Conservation (phyloP, 2,329 filamentous ascomycete species). For the Hypoxylon sp. region DNA sequence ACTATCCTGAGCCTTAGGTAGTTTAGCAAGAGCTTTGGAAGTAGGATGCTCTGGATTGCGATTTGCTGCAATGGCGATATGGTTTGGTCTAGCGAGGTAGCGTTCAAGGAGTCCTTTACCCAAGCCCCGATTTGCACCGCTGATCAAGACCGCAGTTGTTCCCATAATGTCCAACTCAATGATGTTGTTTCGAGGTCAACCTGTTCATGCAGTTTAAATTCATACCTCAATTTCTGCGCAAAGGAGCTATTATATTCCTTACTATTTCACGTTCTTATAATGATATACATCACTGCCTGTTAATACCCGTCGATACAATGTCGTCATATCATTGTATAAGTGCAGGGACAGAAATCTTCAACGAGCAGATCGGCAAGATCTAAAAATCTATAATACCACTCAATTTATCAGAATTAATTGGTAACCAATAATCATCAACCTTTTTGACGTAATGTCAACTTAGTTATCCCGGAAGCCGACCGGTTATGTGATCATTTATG, state of each 20-base stretch:
- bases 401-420: background rate
- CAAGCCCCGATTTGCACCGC: constrained; percentile 58
- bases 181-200: background rate
- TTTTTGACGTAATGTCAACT: constrained; percentile 9
- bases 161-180: constrained; percentile 15
- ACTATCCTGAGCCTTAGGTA: constrained; percentile 56
- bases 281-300: background rate
- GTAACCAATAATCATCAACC: constrained; percentile 1
- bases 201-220: background rate
- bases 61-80: constrained; percentile 63
- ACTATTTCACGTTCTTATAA: background rate
- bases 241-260: background rate
- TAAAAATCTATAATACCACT: constrained; percentile 11
- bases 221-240: background rate
- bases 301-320: background rate
- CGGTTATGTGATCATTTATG: constrained; percentile 1
- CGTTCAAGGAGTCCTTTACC: constrained; percentile 55
- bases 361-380: constrained; percentile 10
- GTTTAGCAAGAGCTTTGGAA: constrained; percentile 52
- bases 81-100: constrained; percentile 68
- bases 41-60: constrained; percentile 52
- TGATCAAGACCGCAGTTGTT: constrained; percentile 54
- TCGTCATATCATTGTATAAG: constrained; percentile 9
- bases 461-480: constrained; percentile 6
- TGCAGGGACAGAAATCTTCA: constrained; percentile 1